Evolutionary conservation across 768 basidiomycete genomes (phyloP), one percentile per base, ranked within the genome.

Genomic region (Amanita brunnescens): DNA sequence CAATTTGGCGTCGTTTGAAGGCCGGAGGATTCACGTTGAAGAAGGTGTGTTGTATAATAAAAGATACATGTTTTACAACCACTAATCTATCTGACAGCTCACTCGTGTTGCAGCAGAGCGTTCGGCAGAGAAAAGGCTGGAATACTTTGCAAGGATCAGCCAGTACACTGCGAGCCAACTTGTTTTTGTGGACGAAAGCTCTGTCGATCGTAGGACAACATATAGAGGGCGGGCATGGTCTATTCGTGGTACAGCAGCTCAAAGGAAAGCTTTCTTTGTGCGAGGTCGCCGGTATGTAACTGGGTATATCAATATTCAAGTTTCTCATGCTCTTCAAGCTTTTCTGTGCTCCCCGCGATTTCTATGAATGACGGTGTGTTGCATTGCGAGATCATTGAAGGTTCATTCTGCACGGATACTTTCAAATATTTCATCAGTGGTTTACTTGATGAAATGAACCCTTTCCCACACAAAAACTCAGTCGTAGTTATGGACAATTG

Each of bases 401-500:
- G 62, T 13, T 67, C 67, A 7, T 63, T 62, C 34, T 59, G 54
- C 16, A 51, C 54, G 1, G 57, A 58, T 14, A 54, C 60, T 18
- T 69, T 65, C 44, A 23, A 16, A 12, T 23, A 55, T 9, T 65
- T 57, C 42, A 52, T 64, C 37, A 51, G 56, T 35, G 51, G 33
- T 14, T 58, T 66, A 9, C 53, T 67, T 2, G 54, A 59, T 35
- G 18, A 49, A n/a, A 68, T 70, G 67, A 64, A 67, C 35, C 65
- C 63, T 8, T 71, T 54, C 35, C 67, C 64, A 18, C 48, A 12
- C 4, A 35, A 38, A 9, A 61, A 61, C 32, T 67, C 62, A 10
- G 67, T 72, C 9, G 54, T 72, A 37, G 58, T 70, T 8, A 59
- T 64, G 48, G 67, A 71, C 45, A 71, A 70, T 55, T 42, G 39